phyloP scores from a whole-genome alignment of 2,329 filamentous ascomycete genomes.

The Hawksworthiomyces lignivorus region DNA sequence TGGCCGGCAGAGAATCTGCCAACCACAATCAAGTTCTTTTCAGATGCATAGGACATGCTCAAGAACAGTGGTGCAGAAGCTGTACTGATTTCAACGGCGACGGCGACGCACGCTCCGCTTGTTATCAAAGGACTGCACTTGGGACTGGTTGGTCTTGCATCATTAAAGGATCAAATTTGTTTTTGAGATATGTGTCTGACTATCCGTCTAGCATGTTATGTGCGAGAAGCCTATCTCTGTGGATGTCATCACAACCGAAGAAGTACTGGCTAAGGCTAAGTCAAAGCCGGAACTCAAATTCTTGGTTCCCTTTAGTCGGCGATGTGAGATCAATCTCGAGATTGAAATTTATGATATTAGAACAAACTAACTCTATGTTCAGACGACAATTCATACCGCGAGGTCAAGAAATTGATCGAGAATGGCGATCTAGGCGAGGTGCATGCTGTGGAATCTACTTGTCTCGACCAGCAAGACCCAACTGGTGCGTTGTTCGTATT shows the following conservation, averaged over 20 bases:
- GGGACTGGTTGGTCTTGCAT: too few species aligned
- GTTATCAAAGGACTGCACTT: slow-evolving; percentile 18
- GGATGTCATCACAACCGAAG: slow-evolving; percentile 4
- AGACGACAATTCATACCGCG: slow-evolving; percentile 5
- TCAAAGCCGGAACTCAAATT: slow-evolving; percentile 8
- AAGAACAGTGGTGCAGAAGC: slow-evolving; percentile 21
- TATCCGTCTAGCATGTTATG: slow-evolving; percentile 6
- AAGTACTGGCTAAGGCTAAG: slow-evolving; percentile 6
- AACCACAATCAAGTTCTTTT: slow-evolving; percentile 17
- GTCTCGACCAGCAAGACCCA: slow-evolving; percentile 7
- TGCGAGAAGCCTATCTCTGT: slow-evolving; percentile 6
- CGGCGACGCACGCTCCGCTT: slow-evolving; percentile 22
- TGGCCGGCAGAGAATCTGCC: slow-evolving; percentile 25
- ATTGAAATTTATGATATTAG: too few species aligned
- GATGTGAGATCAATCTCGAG: background rate
- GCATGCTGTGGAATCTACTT: slow-evolving; percentile 6
- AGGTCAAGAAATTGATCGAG: slow-evolving; percentile 3
- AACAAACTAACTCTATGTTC: background rate
- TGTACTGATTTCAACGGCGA: slow-evolving; percentile 23
- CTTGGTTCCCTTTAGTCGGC: slow-evolving; percentile 6
- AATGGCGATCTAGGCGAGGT: slow-evolving; percentile 4
- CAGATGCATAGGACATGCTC: slow-evolving; percentile 21
- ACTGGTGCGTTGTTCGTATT: slow-evolving; percentile 8
- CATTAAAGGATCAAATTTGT: too few species aligned
- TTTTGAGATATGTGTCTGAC: too few species aligned